These are phyloP conservation scores for Henningerozyma blattae DNA, from an alignment of 805 yeast genomes.

Conservation along the genomic window DNA sequence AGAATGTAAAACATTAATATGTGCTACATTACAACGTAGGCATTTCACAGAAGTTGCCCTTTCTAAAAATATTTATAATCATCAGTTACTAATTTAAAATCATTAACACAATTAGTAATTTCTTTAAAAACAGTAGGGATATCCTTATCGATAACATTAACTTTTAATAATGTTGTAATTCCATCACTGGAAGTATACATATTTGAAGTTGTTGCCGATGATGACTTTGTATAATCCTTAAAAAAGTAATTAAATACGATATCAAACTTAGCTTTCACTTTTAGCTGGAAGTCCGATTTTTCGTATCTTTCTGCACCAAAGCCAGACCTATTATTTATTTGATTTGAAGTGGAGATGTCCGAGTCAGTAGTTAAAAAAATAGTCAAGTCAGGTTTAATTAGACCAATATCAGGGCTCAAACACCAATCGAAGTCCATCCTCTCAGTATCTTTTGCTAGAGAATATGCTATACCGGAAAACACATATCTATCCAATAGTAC, in stretches of 20 bases:
- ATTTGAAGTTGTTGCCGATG: too few species aligned
- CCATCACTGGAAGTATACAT: too few species aligned
- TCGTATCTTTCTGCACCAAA: constrained; percentile 96
- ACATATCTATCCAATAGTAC: constrained; percentile 79
- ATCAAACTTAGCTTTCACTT: constrained; percentile 52
- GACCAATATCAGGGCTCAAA: constrained; percentile 63
- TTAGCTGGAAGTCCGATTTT: constrained; percentile 54
- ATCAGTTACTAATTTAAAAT: too few species aligned
- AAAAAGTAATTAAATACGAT: constrained; percentile 30
- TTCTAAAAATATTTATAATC: too few species aligned
- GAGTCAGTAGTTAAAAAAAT: constrained; percentile 54
- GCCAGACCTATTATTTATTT: constrained; percentile 50
- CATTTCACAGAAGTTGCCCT: too few species aligned
- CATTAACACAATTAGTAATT: too few species aligned
- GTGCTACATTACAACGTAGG: too few species aligned
- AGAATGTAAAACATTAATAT: too few species aligned
- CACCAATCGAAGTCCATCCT: constrained; percentile 71
- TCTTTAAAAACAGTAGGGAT: too few species aligned
- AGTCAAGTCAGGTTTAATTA: constrained; percentile 78
- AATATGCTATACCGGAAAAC: constrained; percentile 88
- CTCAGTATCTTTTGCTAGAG: constrained; percentile 52
- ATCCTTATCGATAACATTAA: too few species aligned
- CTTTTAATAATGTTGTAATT: too few species aligned
- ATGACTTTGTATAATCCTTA: constrained; percentile 7
- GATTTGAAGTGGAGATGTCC: constrained; percentile 23